These are phyloP conservation scores for Aspergillus pseudonomiae DNA, from an alignment of 2,329 filamentous ascomycete species.

Conservation along the genomic window DNA sequence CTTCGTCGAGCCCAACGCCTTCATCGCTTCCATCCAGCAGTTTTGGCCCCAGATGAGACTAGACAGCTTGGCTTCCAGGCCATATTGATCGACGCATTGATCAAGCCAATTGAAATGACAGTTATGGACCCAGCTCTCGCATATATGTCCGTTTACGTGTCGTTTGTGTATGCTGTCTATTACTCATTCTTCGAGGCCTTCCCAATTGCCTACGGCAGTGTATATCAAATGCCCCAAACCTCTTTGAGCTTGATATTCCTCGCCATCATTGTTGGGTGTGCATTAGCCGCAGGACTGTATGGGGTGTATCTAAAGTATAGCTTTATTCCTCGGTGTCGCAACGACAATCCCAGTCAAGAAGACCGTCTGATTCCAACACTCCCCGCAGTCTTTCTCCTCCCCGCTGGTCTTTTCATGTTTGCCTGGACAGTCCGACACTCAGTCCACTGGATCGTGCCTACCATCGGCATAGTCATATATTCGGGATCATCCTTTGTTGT, in stretches of 20 bases:
- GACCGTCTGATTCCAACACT: conserved; percentile 57
- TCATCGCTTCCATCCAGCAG: neutral
- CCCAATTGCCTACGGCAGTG: conserved; percentile 62
- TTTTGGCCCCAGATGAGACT: conserved; percentile 3
- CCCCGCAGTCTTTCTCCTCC: conserved; percentile 53
- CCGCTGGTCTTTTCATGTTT: conserved; percentile 45
- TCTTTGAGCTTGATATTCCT: conserved; percentile 64
- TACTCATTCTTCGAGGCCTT: conserved; percentile 68
- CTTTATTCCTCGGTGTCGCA: neutral
- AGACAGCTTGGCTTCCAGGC: neutral
- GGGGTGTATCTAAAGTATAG: neutral
- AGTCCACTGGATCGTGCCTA: conserved; percentile 41
- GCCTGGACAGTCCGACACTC: conserved; percentile 54
- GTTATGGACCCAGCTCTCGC: conserved; percentile 60
- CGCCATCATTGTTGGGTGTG: conserved; percentile 54
- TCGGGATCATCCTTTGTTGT: conserved; percentile 41
- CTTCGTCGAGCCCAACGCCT: conserved; percentile 5
- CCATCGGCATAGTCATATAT: conserved; percentile 47
- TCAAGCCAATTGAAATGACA: neutral
- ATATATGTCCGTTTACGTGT: conserved; percentile 66
- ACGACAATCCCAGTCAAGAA: conserved; percentile 45
- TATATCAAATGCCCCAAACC: conserved; percentile 63
- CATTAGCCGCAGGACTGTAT: neutral
- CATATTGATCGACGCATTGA: neutral
- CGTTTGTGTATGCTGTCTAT: conserved; percentile 57